phyloP scores from a whole-genome alignment of 805 yeast species.

The Cyberlindnera petersonii region DNA sequence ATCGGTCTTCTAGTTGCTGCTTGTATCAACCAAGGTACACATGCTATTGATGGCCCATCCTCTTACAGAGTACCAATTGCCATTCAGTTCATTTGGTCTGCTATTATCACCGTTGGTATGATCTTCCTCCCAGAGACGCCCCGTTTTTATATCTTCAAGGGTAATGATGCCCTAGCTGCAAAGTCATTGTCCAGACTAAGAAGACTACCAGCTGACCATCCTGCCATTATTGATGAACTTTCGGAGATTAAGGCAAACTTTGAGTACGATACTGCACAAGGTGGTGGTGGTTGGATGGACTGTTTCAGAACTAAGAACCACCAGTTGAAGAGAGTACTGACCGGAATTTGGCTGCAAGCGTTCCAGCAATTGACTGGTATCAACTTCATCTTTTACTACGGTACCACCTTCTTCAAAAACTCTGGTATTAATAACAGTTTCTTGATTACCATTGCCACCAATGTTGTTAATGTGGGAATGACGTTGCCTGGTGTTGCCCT shows the following conservation, averaged over 20 bases:
- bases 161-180: constrained; percentile 53
- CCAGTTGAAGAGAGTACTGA: constrained; percentile 40
- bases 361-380: constrained; percentile 72
- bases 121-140: constrained; percentile 74
- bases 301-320: constrained; percentile 34
- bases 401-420: constrained; percentile 56
- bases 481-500: constrained; percentile 53
- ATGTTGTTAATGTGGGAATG: constrained; percentile 44
- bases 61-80: constrained; percentile 75
- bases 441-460: constrained; percentile 38
- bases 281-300: constrained; percentile 31
- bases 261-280: constrained; percentile 39
- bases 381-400: constrained; percentile 68
- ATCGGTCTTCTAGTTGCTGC: constrained; percentile 71
- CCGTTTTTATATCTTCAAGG: constrained; percentile 59
- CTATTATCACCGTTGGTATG: constrained; percentile 57
- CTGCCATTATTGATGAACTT: constrained; percentile 41
- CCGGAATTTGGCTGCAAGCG: constrained; percentile 40
- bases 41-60: constrained; percentile 46
- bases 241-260: constrained; percentile 46
- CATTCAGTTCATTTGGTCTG: constrained; percentile 68
- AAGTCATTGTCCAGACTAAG: constrained; percentile 51
- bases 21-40: constrained; percentile 66
- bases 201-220: constrained; percentile 43
- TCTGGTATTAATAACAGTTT: constrained; percentile 48